Evolutionary conservation across 805 yeast genomes (phyloP).

Genomic region (Candida wancherniae): DNA sequence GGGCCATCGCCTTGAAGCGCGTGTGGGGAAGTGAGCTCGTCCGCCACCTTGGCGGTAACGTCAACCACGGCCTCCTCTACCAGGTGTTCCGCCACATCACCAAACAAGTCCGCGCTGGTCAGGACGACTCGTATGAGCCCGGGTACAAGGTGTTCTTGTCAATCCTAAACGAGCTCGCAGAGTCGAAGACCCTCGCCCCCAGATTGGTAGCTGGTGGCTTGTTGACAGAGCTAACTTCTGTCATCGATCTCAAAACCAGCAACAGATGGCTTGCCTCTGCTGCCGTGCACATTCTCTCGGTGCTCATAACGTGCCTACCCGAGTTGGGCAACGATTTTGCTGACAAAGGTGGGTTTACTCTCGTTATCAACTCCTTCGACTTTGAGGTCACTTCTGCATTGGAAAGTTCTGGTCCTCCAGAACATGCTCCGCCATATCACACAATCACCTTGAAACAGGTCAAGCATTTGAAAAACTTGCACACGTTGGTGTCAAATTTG

Average conservation of each 20-base stretch:
- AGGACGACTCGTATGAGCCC: slow-evolving; percentile 24
- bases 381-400: slow-evolving; percentile 64
- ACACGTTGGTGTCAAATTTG: slow-evolving; percentile 60
- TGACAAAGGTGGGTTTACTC: slow-evolving; percentile 58
- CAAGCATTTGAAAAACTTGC: slow-evolving; percentile 41
- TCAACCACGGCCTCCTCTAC: slow-evolving; percentile 77
- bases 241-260: slow-evolving; percentile 48
- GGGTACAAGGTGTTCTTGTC: slow-evolving; percentile 56
- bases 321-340: slow-evolving; percentile 62
- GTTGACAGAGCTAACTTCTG: slow-evolving; percentile 57
- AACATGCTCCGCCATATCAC: slow-evolving; percentile 45
- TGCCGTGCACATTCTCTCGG: slow-evolving; percentile 55
- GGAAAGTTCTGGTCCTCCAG: slow-evolving; percentile 56
- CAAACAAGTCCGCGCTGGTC: slow-evolving; percentile 43
- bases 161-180: slow-evolving; percentile 58
- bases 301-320: slow-evolving; percentile 37
- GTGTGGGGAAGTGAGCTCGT: slow-evolving; percentile 74
- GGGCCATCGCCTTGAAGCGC: slow-evolving; percentile 61
- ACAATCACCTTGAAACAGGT: slow-evolving; percentile 57
- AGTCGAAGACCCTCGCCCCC: slow-evolving; percentile 48
- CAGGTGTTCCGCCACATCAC: slow-evolving; percentile 65
- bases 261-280: slow-evolving; percentile 57
- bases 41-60: slow-evolving; percentile 77
- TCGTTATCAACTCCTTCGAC: slow-evolving; percentile 55
- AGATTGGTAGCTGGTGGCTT: slow-evolving; percentile 73